Evolutionary conservation across 2,329 filamentous ascomycete species (phyloP), one percentile per base, ranked within the genome.

Genomic region (Aspergillus persii): DNA sequence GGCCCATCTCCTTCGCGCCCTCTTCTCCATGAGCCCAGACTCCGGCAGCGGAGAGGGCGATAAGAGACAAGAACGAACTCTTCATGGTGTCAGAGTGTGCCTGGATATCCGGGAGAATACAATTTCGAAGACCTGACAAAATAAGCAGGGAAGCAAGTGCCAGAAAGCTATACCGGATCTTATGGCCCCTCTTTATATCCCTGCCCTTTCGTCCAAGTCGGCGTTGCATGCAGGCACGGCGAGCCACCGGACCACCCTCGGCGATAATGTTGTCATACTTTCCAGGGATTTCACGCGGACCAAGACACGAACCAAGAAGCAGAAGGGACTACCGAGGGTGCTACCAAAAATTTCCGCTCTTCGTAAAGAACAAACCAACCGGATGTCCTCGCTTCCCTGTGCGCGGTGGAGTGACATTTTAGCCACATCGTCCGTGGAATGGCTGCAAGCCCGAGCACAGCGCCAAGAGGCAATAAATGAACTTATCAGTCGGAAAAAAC

Each of bases 1-100:
- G 84, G 9, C 84, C 84, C 81, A 84, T 84, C 12, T 71, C 65
- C 44, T 66, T 54, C 12, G 64, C 62, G 49, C 66, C 69, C 6
- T 68, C 62, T 8, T 60, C 61, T 26, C 30, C 54, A 29, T 36
- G 58, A 26, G 47, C 53, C 29, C 50, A 56, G 5, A 27, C 39
- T 11, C 56, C 47, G 8, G 41, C 23, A n/a, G 27, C 31, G 8
- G 39, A 56, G 15, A 53, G 56, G 11, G 53, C 51, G 53, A 57
- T 51, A n/a, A 63, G 47, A 23, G 57, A 55, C 44, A 67, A 23
- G 15, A 64, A 30, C 26, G n/a, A 33, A 33, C n/a, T n/a, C 30
- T 57, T 48, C 47, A 56, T 56, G 26, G 30, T 31, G 27, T 9
- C 33, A 36, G 9, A 15, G 8, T 36, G 15, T 36, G 15, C 4